phyloP scores from a whole-genome alignment of 192 early-diverging fungal species.

The Coemansia sp. region DNA sequence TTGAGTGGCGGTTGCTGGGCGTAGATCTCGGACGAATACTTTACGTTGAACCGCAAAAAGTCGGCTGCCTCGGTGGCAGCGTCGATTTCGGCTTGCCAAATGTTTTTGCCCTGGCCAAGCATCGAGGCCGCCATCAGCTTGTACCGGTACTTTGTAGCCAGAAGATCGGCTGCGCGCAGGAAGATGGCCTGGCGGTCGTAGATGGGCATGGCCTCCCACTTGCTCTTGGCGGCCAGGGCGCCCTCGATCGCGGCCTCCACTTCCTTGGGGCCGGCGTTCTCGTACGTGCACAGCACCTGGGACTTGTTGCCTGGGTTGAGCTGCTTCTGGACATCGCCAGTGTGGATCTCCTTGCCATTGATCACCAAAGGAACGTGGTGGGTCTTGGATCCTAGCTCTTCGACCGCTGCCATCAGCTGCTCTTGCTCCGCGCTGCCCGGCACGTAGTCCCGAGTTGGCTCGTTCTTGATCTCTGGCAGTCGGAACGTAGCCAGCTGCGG shows the following conservation, averaged over 20 bases:
- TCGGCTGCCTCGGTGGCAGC: conserved; percentile 92
- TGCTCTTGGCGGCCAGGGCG: conserved; percentile 79
- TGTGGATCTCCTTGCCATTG: conserved; percentile 82
- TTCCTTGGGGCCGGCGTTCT: conserved; percentile 75
- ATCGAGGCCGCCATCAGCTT: conserved; percentile 94
- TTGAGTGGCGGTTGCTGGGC: conserved; percentile 91
- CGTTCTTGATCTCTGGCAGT: conserved; percentile 83
- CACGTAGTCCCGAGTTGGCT: conserved; percentile 84
- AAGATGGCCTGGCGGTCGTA: conserved; percentile 95
- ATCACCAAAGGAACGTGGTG: conserved; percentile 83
- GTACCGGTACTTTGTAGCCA: conserved; percentile 89
- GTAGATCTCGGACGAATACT: conserved; percentile 95
- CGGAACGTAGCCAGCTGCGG: conserved; percentile 77
- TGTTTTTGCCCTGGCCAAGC: conserved; percentile 98
- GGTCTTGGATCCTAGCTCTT: conserved; percentile 68
- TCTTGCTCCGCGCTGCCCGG: conserved; percentile 74
- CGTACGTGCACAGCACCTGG: conserved; percentile 78
- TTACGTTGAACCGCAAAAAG: conserved; percentile 95
- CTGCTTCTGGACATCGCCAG: conserved; percentile 72
- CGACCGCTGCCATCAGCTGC: conserved; percentile 75
- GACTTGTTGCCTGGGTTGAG: conserved; percentile 83
- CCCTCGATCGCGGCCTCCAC: conserved; percentile 85
- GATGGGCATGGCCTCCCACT: conserved; percentile 94
- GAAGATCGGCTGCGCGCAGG: conserved; percentile 96
- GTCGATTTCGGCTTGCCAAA: conserved; percentile 99